Conservation (phyloP, 78 protist genomes). For the Isochrysis galbana region DNA sequence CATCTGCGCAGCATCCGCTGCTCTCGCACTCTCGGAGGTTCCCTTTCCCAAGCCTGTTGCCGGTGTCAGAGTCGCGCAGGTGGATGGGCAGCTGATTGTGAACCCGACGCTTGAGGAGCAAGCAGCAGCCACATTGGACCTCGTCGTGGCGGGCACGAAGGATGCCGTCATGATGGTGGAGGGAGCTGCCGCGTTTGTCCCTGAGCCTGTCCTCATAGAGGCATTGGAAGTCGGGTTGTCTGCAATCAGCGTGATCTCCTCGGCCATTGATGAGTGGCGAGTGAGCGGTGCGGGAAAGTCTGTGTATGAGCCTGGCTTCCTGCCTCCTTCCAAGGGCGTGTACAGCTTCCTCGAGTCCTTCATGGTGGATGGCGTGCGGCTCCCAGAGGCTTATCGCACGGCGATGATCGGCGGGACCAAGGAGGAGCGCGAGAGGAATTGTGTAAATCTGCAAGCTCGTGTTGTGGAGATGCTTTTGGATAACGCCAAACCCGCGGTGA, state of each 20-base stretch:
- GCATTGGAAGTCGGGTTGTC: neutral
- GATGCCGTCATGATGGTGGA: neutral
- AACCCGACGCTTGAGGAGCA: neutral
- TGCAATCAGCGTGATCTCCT: neutral
- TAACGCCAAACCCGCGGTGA: too few relatives aligned
- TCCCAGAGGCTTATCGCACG: neutral
- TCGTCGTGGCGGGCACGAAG: slow-evolving; percentile 8
- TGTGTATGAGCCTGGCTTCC: neutral
- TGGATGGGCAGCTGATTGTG: neutral
- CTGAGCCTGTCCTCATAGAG: neutral
- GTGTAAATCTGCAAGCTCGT: neutral
- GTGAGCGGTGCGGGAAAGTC: neutral
- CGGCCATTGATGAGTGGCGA: neutral
- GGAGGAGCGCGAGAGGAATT: neutral
- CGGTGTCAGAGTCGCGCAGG: neutral
- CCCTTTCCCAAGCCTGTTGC: slow-evolving; percentile 2
- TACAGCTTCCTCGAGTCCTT: neutral
- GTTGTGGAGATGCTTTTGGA: too few relatives aligned
- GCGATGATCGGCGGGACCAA: neutral
- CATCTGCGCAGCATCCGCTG: neutral
- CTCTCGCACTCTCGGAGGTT: slow-evolving; percentile 4
- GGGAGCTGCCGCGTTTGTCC: neutral
- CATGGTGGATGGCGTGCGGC: neutral
- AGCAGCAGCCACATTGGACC: neutral
- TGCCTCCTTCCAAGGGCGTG: neutral